Evolutionary conservation across 768 basidiomycete species (phyloP).

Genomic region (Cubamyces lactineus): DNA sequence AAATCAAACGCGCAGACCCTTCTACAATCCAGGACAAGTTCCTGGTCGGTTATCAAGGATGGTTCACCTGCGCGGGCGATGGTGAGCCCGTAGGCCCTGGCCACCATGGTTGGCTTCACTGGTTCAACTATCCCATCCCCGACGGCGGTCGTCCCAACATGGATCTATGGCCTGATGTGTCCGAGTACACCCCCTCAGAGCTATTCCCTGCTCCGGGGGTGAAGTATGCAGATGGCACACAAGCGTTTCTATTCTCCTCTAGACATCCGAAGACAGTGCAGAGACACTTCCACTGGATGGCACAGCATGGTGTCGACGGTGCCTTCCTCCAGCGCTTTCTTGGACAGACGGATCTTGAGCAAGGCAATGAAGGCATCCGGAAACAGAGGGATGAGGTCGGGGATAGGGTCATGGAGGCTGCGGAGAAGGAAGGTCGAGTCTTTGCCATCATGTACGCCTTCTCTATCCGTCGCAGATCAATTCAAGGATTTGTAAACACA

Average conservation of each 20-base stretch:
- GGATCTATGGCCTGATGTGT: slow-evolving; percentile 82
- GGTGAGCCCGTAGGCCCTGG: slow-evolving; percentile 54
- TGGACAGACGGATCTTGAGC: slow-evolving; percentile 62
- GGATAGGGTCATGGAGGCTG: slow-evolving; percentile 70
- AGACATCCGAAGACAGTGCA: slow-evolving; percentile 75
- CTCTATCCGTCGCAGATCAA: not conserved
- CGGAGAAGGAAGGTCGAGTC: slow-evolving; percentile 79
- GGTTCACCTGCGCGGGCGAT: slow-evolving; percentile 52
- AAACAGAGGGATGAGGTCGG: slow-evolving; percentile 75
- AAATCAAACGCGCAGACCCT: slow-evolving; percentile 56
- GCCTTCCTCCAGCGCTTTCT: slow-evolving; percentile 82
- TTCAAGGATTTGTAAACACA: not conserved
- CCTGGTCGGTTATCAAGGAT: slow-evolving; percentile 86
- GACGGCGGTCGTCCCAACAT: slow-evolving; percentile 71
- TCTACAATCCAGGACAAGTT: slow-evolving; percentile 84
- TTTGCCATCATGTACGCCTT: slow-evolving; percentile 79
- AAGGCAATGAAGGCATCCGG: slow-evolving; percentile 57
- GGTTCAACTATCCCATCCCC: slow-evolving; percentile 72
- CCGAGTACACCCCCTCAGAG: slow-evolving; percentile 70
- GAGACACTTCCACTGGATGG: slow-evolving; percentile 85
- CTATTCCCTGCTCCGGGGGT: slow-evolving; percentile 72
- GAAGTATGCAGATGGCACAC: slow-evolving; percentile 55
- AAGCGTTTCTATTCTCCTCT: slow-evolving; percentile 76
- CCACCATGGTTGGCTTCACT: slow-evolving; percentile 88
- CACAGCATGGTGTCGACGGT: slow-evolving; percentile 76